phyloP scores from a whole-genome alignment of 192 early-diverging fungal species.

The Obelidium mucronatum region DNA sequence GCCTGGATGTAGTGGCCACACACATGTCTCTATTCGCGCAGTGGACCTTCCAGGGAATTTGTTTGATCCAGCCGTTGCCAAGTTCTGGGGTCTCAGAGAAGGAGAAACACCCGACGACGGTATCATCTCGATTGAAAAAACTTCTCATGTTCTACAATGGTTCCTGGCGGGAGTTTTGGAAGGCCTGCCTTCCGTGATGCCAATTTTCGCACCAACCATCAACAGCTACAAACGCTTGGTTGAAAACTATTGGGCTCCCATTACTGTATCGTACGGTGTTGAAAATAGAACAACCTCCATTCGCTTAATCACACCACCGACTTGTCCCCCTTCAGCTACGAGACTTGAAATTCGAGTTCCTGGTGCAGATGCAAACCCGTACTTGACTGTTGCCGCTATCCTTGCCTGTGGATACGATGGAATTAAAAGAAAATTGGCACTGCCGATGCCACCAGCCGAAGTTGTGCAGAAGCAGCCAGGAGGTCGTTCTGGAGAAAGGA shows the following conservation, averaged over 20 bases:
- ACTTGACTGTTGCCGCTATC: conserved; percentile 75
- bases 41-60: conserved; percentile 19
- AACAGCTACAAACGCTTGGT: conserved; percentile 86
- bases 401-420: conserved; percentile 77
- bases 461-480: conserved; percentile 33
- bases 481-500: neutral
- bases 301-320: conserved; percentile 77
- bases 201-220: conserved; percentile 78
- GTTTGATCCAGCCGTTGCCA: conserved; percentile 5
- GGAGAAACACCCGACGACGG: neutral
- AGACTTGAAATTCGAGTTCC: conserved; percentile 82
- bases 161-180: conserved; percentile 25
- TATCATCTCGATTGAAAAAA: neutral
- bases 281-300: conserved; percentile 76
- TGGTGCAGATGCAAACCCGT: conserved; percentile 85
- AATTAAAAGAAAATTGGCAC: conserved; percentile 61
- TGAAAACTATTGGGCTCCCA: conserved; percentile 86
- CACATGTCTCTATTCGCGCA: conserved; percentile 63
- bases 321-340: conserved; percentile 67
- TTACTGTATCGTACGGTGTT: conserved; percentile 81
- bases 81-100: neutral
- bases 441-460: conserved; percentile 37
- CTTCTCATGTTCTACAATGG: conserved; percentile 21
- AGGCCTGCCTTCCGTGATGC: conserved; percentile 67
- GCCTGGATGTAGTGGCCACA: conserved; percentile 84